Percentiles rank a stretch among this genome's conserved stretches.
Conservation (phyloP, 495 filamentous ascomycete species). For the Acidiella bohemica region DNA sequence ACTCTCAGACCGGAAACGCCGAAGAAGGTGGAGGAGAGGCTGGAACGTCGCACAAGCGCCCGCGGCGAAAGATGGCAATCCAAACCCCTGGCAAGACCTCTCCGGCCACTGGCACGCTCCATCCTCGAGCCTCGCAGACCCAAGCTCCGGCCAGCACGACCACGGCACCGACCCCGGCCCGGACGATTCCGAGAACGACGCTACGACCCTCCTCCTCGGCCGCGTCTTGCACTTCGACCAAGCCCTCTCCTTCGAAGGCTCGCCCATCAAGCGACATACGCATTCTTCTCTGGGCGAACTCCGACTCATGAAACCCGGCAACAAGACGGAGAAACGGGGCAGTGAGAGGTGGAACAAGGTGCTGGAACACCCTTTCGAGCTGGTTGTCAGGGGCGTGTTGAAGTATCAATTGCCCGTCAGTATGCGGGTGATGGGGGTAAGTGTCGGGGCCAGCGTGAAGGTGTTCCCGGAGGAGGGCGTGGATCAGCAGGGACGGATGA, state of each 20-base stretch:
- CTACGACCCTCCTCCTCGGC: constrained; percentile 79
- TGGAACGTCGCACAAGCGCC: neutral
- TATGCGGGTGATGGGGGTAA: constrained; percentile 44
- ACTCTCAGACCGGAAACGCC: neutral
- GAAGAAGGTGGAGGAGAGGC: neutral
- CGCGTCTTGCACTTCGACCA: constrained; percentile 78
- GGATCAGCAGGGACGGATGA: constrained; percentile 6
- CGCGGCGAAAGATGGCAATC: neutral
- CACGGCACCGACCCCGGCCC: constrained; percentile 46
- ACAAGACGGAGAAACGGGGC: constrained; percentile 74
- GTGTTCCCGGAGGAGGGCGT: constrained; percentile 38
- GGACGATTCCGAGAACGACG: constrained; percentile 49
- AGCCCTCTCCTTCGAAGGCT: constrained; percentile 72
- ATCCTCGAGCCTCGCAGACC: neutral
- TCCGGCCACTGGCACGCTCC: constrained; percentile 13
- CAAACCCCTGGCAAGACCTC: constrained; percentile 10
- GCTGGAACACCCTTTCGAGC: constrained; percentile 75
- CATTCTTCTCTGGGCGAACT: constrained; percentile 69
- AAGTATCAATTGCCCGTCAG: constrained; percentile 81
- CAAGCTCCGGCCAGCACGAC: constrained; percentile 39
- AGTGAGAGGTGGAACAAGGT: constrained; percentile 86
- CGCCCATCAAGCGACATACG: constrained; percentile 55
- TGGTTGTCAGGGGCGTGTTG: constrained; percentile 78
- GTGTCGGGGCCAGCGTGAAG: constrained; percentile 39
- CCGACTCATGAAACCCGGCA: constrained; percentile 60